Evolutionary conservation across 352 stramenopile species (phyloP).

Genomic region (Pythium sukuiense): DNA sequence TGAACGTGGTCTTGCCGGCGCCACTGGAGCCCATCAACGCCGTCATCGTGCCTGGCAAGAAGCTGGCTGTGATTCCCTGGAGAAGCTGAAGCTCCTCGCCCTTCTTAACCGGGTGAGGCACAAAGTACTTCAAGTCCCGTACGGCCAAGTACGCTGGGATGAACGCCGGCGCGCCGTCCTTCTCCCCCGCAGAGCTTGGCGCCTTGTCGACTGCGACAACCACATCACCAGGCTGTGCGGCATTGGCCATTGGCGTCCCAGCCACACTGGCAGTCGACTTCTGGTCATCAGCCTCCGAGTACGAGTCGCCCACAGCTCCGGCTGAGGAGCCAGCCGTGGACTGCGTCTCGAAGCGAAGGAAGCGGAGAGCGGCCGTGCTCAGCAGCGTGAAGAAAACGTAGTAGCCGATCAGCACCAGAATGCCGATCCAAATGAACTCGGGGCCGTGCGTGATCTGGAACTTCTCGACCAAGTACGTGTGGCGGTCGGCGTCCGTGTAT

Average conservation of each 20-base stretch:
- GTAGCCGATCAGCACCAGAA: constrained; percentile 33
- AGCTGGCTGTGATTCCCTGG: constrained; percentile 29
- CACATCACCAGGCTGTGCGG: not conserved
- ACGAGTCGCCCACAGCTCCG: constrained; percentile 8
- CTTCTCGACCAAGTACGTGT: not conserved
- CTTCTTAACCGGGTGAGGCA: constrained; percentile 12
- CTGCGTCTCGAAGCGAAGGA: constrained; percentile 31
- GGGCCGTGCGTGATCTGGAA: constrained; percentile 32
- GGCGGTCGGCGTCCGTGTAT: not conserved
- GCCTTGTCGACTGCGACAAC: not conserved
- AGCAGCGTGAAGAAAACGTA: constrained; percentile 37
- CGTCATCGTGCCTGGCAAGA: constrained; percentile 36
- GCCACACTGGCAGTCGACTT: not conserved
- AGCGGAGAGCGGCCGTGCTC: constrained; percentile 30
- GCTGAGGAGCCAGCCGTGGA: constrained; percentile 12
- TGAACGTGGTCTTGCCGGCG: constrained; percentile 89
- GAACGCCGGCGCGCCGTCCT: not conserved
- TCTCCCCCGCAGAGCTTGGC: not conserved
- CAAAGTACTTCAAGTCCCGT: constrained; percentile 28
- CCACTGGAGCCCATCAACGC: constrained; percentile 50
- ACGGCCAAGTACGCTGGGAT: constrained; percentile 25
- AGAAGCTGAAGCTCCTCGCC: constrained; percentile 31
- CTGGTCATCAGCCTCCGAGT: constrained; percentile 14
- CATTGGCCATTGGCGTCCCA: not conserved
- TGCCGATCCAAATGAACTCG: constrained; percentile 36